A percentile compares a stretch with the other conserved stretches of the same genome.
Conservation (phyloP, 768 basidiomycete genomes). For the Suillus clintonianus region DNA sequence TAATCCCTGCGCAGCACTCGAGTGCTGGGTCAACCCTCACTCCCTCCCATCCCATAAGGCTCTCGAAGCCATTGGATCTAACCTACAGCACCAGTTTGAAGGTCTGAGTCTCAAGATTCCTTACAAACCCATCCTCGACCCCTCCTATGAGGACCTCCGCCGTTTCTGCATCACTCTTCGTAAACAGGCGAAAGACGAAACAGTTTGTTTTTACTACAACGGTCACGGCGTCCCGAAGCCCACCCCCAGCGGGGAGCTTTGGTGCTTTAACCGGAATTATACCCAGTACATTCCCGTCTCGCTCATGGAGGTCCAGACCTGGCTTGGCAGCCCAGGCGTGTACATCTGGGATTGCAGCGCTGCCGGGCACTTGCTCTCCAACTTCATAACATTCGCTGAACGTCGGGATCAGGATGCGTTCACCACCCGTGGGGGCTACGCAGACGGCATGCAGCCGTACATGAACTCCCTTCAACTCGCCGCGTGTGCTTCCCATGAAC, state of each 20-base stretch:
- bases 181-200: slow-evolving; percentile 89
- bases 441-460: slow-evolving; percentile 66
- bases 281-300: slow-evolving; percentile 99
- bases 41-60: slow-evolving; percentile 92
- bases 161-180: slow-evolving; percentile 82
- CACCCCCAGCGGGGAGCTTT: slow-evolving; percentile 92
- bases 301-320: slow-evolving; percentile 88
- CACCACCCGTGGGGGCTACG: slow-evolving; percentile 57
- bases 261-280: slow-evolving; percentile 97
- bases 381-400: slow-evolving; percentile 82
- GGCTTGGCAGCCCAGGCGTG: slow-evolving; percentile 93
- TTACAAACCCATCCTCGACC: slow-evolving; percentile 94
- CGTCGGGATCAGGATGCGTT: slow-evolving; percentile 70
- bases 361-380: slow-evolving; percentile 90
- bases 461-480: slow-evolving; percentile 92
- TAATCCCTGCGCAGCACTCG: slow-evolving; percentile 89
- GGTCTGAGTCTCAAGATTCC: slow-evolving; percentile 91
- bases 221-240: slow-evolving; percentile 98
- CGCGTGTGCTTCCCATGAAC: slow-evolving; percentile 89
- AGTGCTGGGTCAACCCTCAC: slow-evolving; percentile 97
- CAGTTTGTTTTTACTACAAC: slow-evolving; percentile 96
- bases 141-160: slow-evolving; percentile 90
- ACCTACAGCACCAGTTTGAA: slow-evolving; percentile 94
- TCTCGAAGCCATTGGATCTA: slow-evolving; percentile 89
- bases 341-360: slow-evolving; percentile 99